phyloP scores from a whole-genome alignment of 2,329 filamentous ascomycete species.

The Tolypocladium cylindrosporum region DNA sequence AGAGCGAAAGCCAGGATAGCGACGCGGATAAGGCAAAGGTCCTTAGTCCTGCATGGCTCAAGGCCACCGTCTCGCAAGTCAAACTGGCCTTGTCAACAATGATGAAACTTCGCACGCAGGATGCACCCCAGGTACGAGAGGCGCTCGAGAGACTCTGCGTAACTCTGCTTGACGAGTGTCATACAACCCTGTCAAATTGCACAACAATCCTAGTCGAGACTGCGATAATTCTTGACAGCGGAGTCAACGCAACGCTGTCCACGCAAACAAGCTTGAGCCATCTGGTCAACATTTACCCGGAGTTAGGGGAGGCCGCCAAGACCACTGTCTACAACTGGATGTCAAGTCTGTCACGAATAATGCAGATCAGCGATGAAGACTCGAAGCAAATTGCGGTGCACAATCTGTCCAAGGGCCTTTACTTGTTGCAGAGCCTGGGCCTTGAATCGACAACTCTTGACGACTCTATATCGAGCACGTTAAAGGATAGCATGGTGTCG shows the following conservation, averaged over 20 bases:
- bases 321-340: constrained; percentile 72
- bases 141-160: constrained; percentile 65
- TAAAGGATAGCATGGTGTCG: constrained; percentile 64
- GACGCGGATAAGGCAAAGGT: constrained; percentile 22
- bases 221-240: constrained; percentile 56
- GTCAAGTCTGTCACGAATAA: constrained; percentile 65
- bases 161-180: constrained; percentile 68
- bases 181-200: constrained; percentile 59
- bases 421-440: constrained; percentile 52
- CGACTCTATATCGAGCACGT: constrained; percentile 53
- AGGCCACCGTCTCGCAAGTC: constrained; percentile 69
- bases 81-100: constrained; percentile 73
- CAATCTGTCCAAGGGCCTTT: constrained; percentile 66
- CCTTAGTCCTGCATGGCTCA: constrained; percentile 56
- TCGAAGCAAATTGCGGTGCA: constrained; percentile 61
- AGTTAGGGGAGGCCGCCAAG: constrained; percentile 56
- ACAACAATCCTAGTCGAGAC: constrained; percentile 69
- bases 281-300: constrained; percentile 51
- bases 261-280: constrained; percentile 45
- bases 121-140: constrained; percentile 56
- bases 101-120: constrained; percentile 63
- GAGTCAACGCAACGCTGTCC: constrained; percentile 30
- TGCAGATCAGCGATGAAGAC: constrained; percentile 77
- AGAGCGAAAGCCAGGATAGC: constrained; percentile 11
- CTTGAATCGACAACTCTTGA: constrained; percentile 58